Evolutionary conservation across 2,329 filamentous ascomycete genomes (phyloP), one percentile per base, ranked within the genome.

Genomic region (Paracamarosporium sp.): DNA sequence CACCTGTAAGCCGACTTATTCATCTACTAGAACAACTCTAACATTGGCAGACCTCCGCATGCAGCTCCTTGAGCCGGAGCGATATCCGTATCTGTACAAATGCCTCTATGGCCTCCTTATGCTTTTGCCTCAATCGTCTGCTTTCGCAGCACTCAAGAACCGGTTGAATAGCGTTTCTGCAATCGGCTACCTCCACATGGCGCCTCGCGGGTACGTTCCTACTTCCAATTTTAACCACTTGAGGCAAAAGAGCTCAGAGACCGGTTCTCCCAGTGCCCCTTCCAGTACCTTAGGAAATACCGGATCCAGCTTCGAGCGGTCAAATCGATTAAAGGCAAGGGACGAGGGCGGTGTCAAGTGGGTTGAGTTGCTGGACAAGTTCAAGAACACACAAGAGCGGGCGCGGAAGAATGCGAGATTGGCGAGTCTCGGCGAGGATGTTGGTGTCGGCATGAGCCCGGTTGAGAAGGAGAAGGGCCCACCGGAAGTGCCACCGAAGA

Each of bases 71-170:
- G 95, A 99, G 73, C 95, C 95, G 1, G 96, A 99, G 74, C 93
- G 91, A 75, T 94, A 94, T 66, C 95, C 95, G 2, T 92, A 96
- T 74, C 83, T 99, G 1, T 98, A 99, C 82, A 97, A 97, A 79
- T 99, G 95, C 78, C 87, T 99, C 47, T 99, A 98, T 71, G 95
- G 95, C 9, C 86, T 99, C 44, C 83, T 99, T 53, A 99, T 99
- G 95, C 88, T 99, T 17, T 85, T 99, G n/a, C 95, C 95, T 0
- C 95, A 99, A 78, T 98, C 94, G 15, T 96, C 93, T 27, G 96
- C 95, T 8, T 99, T 99, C 79, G 95, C 93, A 27, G 94, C 95
- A 2, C 83, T 99, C 56, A 98, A 97, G 76, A 99, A 99, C 73
- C 88, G 95, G 40, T 85, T 99, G 50, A 98, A 98, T 78, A 97